phyloP scores from a whole-genome alignment of 2,329 filamentous ascomycete species.

The Aspergillus chevalieri region DNA sequence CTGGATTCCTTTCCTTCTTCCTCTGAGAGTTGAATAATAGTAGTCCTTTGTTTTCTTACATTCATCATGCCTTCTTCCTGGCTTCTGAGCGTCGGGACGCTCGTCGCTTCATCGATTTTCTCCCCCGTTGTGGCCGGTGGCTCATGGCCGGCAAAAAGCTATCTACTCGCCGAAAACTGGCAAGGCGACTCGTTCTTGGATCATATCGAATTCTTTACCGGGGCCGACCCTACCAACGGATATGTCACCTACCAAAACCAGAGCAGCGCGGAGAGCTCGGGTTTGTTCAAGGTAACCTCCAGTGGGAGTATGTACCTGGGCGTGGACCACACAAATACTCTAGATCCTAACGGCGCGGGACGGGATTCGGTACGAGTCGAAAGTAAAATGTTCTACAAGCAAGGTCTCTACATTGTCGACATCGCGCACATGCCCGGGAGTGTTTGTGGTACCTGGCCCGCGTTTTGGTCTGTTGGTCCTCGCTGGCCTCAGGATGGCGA shows the following conservation, averaged over 20 bases:
- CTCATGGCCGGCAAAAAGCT: constrained; percentile 16
- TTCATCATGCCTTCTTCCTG: constrained; percentile 22
- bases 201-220: constrained; percentile 45
- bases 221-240: constrained; percentile 44
- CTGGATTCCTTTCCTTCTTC: not conserved
- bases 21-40: constrained; percentile 1
- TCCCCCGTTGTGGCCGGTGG: constrained; percentile 13
- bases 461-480: constrained; percentile 41
- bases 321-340: constrained; percentile 36
- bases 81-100: constrained; percentile 24
- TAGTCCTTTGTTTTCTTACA: not conserved
- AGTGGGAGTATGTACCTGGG: constrained; percentile 38
- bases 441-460: constrained; percentile 48
- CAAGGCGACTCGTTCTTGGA: constrained; percentile 44
- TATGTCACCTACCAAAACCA: constrained; percentile 47
- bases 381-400: constrained; percentile 39
- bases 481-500: constrained; percentile 41
- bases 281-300: constrained; percentile 30
- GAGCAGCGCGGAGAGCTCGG: constrained; percentile 29
- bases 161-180: constrained; percentile 38
- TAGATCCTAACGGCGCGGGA: constrained; percentile 31
- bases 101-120: constrained; percentile 23
- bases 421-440: constrained; percentile 44
- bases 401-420: constrained; percentile 44
- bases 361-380: constrained; percentile 42